A percentile compares a stretch with the other conserved stretches of the same genome.
These are phyloP conservation scores for Mycena belliarum DNA, from an alignment of 768 basidiomycete species.

Conservation along the genomic window DNA sequence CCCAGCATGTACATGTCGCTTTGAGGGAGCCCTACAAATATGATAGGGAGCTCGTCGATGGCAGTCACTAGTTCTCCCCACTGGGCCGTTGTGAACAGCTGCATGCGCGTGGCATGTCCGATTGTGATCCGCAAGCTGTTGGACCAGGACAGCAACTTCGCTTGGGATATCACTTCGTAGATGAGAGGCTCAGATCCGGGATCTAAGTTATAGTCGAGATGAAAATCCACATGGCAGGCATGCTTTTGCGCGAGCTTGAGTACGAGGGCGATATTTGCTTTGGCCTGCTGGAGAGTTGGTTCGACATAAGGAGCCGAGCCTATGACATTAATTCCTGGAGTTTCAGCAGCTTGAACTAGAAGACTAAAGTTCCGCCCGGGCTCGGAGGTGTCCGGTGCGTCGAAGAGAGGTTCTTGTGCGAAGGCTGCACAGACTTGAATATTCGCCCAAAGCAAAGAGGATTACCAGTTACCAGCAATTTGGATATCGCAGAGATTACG, in stretches of 20 bases:
- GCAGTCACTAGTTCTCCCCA: conserved; percentile 45
- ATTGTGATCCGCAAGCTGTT: conserved; percentile 43
- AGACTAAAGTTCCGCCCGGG: conserved; percentile 49
- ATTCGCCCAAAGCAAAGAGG: background rate
- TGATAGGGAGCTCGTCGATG: conserved; percentile 48
- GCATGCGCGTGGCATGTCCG: conserved; percentile 62
- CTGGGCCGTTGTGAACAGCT: conserved; percentile 47
- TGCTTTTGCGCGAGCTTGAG: conserved; percentile 46
- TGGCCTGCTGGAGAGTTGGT: conserved; percentile 45
- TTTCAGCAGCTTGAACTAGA: conserved; percentile 42
- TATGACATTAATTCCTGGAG: conserved; percentile 47
- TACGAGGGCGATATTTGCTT: conserved; percentile 54
- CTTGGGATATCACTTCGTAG: conserved; percentile 51
- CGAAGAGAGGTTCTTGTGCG: conserved; percentile 61
- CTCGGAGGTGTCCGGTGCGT: conserved; percentile 30
- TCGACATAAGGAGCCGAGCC: conserved; percentile 72
- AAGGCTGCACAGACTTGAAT: conserved; percentile 42
- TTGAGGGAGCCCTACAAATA: conserved; percentile 59
- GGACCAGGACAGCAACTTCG: conserved; percentile 32
- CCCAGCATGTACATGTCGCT: conserved; percentile 74
- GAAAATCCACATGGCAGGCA: conserved; percentile 57
- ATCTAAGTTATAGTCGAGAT: conserved; percentile 69
- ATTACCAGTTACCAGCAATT: conserved; percentile 46
- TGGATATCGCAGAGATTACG: conserved; percentile 53
- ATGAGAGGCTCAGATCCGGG: conserved; percentile 51